Percentiles rank a stretch among this genome's conserved stretches.
Evolutionary conservation across 1,284 basidiomycete species (phyloP).

Genomic region (Inonotus obliquus): DNA sequence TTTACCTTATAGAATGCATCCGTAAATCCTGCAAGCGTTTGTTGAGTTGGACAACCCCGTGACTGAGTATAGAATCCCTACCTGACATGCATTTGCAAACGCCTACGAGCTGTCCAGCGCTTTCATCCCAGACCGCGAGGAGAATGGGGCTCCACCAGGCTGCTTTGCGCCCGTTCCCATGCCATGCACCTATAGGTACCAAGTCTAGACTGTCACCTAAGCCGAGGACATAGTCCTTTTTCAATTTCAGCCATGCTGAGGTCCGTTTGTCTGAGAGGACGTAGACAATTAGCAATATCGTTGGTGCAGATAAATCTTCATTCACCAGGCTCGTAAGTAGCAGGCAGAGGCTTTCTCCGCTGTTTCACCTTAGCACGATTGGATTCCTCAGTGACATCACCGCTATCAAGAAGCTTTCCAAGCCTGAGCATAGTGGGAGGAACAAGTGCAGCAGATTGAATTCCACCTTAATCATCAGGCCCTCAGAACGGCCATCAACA

Average conservation of each 20-base stretch:
- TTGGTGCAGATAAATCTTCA: neutral
- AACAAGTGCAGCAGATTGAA: constrained; percentile 20
- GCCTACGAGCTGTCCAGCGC: constrained; percentile 66
- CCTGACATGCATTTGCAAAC: constrained; percentile 88
- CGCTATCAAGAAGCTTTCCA: constrained; percentile 54
- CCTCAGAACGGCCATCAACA: constrained; percentile 82
- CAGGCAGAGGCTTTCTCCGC: constrained; percentile 70
- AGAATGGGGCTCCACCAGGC: constrained; percentile 93
- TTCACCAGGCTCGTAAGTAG: constrained; percentile 85
- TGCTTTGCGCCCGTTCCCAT: constrained; percentile 90
- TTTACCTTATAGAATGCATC: constrained; percentile 81
- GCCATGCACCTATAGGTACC: constrained; percentile 76
- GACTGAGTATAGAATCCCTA: constrained; percentile 28
- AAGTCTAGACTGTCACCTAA: constrained; percentile 61
- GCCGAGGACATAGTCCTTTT: constrained; percentile 72
- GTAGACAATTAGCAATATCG: neutral
- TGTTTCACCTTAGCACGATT: constrained; percentile 33
- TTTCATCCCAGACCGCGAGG: constrained; percentile 75
- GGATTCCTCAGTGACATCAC: constrained; percentile 36
- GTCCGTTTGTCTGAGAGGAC: constrained; percentile 61
- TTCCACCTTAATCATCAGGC: constrained; percentile 88
- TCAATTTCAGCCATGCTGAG: constrained; percentile 79
- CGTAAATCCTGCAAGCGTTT: constrained; percentile 62
- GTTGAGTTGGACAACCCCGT: constrained; percentile 1
- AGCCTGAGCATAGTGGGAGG: neutral